A percentile compares a stretch with the other conserved stretches of the same genome.
Conservation (phyloP, 352 stramenopile genomes). For the Phytophthora quininea region DNA sequence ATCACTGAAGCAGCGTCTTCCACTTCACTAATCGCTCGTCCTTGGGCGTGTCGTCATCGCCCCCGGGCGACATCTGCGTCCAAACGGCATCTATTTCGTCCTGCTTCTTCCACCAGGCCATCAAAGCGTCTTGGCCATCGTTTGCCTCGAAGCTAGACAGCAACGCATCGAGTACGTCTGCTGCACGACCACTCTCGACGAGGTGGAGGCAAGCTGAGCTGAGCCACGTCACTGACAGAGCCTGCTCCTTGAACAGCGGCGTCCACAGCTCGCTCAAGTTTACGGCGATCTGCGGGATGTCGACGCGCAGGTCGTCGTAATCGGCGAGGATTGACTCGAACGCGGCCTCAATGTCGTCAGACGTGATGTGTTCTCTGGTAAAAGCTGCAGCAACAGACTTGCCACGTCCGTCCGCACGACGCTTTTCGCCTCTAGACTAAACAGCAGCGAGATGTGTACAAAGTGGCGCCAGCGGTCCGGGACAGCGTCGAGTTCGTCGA, state of each 20-base stretch:
- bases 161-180: slow-evolving; percentile 58
- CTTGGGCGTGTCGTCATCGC: slow-evolving; percentile 15
- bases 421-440: slow-evolving; percentile 61
- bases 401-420: slow-evolving; percentile 51
- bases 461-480: slow-evolving; percentile 71
- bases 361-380: slow-evolving; percentile 42
- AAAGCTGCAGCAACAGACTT: slow-evolving; percentile 51
- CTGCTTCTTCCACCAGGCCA: slow-evolving; percentile 65
- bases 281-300: slow-evolving; percentile 66
- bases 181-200: slow-evolving; percentile 45
- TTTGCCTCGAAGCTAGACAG: slow-evolving; percentile 38
- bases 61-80: slow-evolving; percentile 28
- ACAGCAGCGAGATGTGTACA: slow-evolving; percentile 51
- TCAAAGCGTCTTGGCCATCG: slow-evolving; percentile 41
- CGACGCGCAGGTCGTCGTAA: slow-evolving; percentile 77
- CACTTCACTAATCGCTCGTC: slow-evolving; percentile 41
- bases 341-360: slow-evolving; percentile 58
- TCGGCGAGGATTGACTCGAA: slow-evolving; percentile 65
- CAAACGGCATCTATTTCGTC: slow-evolving; percentile 34
- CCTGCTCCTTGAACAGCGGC: slow-evolving; percentile 59
- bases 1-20: slow-evolving; percentile 35
- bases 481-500: slow-evolving; percentile 63
- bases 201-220: slow-evolving; percentile 48
- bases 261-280: slow-evolving; percentile 70
- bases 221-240: slow-evolving; percentile 60